A percentile compares a stretch with the other conserved stretches of the same genome.
These are phyloP conservation scores for Capsicum baccatum DNA, from an alignment of 257 asterid species.

Conservation along the genomic window DNA sequence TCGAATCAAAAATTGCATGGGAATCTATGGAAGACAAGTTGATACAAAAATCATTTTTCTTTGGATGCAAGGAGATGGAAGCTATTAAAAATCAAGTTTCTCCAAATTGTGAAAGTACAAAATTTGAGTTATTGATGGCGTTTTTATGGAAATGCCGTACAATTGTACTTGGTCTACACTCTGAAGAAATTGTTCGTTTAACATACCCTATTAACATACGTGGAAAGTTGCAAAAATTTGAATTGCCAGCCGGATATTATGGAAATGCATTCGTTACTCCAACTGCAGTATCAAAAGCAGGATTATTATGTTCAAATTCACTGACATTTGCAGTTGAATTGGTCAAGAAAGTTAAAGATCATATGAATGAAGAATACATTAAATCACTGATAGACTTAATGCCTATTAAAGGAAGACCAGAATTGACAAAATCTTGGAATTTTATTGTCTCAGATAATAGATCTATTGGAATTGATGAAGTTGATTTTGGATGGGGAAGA, in stretches of 20 bases:
- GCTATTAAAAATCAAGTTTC: constrained; percentile 20
- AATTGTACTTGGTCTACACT: constrained; percentile 13
- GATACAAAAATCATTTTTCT: constrained; percentile 26
- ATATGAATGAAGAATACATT: constrained; percentile 30
- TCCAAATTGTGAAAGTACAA: not conserved
- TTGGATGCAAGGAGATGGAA: constrained; percentile 27
- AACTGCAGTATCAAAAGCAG: not conserved
- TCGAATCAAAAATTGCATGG: not conserved
- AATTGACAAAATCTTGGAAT: not conserved
- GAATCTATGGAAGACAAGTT: not conserved
- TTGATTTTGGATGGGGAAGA: constrained; percentile 29
- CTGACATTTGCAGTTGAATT: constrained; percentile 27
- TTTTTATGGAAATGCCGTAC: constrained; percentile 37
- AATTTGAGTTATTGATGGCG: constrained; percentile 23
- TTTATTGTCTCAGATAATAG: constrained; percentile 12
- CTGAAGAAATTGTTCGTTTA: constrained; percentile 20
- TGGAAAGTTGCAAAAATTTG: not conserved
- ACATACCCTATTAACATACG: not conserved
- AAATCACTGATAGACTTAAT: constrained; percentile 31
- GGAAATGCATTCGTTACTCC: constrained; percentile 32
- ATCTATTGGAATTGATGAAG: not conserved
- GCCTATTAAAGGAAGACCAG: constrained; percentile 27
- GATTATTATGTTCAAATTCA: constrained; percentile 19
- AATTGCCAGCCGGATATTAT: constrained; percentile 28
- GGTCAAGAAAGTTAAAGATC: constrained; percentile 12